Percentiles rank a stretch among this genome's conserved stretches.
These are phyloP conservation scores for Withania somnifera DNA, from an alignment of 305 asterid species.

Conservation along the genomic window DNA sequence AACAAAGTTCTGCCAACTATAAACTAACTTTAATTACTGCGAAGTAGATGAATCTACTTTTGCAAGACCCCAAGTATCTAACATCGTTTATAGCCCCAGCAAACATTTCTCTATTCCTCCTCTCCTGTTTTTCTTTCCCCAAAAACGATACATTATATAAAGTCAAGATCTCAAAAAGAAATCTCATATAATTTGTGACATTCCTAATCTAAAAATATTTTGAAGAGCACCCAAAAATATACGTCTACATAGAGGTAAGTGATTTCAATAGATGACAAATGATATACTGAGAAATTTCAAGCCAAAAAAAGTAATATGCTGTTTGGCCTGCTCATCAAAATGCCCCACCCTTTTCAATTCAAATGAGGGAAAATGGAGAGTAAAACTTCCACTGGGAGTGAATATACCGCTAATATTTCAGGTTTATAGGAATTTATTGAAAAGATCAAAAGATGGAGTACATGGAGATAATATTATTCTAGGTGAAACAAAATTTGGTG, in stretches of 20 bases:
- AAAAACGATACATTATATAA: neutral
- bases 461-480: constrained; percentile 49
- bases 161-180: neutral
- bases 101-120: neutral
- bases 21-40: neutral
- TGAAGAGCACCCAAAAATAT: neutral
- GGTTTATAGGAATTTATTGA: constrained; percentile 13
- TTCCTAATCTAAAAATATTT: neutral
- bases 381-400: neutral
- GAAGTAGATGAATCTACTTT: neutral
- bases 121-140: neutral
- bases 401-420: no score
- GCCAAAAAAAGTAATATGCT: neutral
- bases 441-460: constrained; percentile 43
- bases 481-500: constrained; percentile 53
- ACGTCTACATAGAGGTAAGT: no score
- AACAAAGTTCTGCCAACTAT: neutral
- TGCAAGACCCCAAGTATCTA: neutral
- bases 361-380: neutral
- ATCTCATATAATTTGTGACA: neutral
- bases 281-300: no score
- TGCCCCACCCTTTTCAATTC: neutral
- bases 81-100: neutral
- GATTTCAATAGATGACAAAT: no score
- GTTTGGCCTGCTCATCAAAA: neutral